Conservation (phyloP, 2,329 filamentous ascomycete species). For the Cercospora beticola region DNA sequence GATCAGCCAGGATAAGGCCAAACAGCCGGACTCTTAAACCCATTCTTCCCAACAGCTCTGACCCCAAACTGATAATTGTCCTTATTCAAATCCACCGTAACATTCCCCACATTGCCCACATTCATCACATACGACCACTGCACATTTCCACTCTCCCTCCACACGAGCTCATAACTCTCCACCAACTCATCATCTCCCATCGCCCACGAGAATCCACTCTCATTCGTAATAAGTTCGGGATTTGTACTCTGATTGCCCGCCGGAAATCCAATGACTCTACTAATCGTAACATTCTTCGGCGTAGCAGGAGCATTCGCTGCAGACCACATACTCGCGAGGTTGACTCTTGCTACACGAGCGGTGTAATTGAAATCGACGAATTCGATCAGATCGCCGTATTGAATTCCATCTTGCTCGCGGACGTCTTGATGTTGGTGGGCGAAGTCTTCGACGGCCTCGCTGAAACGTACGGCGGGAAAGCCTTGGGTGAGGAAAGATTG, state of each 20-base stretch:
- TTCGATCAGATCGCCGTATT: slow-evolving; percentile 57
- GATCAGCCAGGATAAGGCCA: slow-evolving; percentile 42
- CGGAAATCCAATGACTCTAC: slow-evolving; percentile 29
- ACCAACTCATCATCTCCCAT: slow-evolving; percentile 44
- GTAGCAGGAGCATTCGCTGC: slow-evolving; percentile 54
- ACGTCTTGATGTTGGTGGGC: slow-evolving; percentile 59
- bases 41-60: slow-evolving; percentile 52
- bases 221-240: slow-evolving; percentile 41
- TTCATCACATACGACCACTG: slow-evolving; percentile 40
- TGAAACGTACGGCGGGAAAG: slow-evolving; percentile 57
- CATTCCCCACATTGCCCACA: slow-evolving; percentile 50
- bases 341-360: slow-evolving; percentile 55
- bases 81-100: slow-evolving; percentile 53
- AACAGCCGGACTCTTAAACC: slow-evolving; percentile 52
- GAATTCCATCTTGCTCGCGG: slow-evolving; percentile 50
- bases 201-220: slow-evolving; percentile 53
- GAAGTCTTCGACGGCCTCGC: slow-evolving; percentile 59
- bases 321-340: slow-evolving; percentile 56
- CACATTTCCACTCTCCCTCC: slow-evolving; percentile 52
- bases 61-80: slow-evolving; percentile 61
- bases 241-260: slow-evolving; percentile 28
- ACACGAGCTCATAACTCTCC: slow-evolving; percentile 57
- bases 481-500: slow-evolving; percentile 56
- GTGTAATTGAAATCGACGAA: slow-evolving; percentile 60
- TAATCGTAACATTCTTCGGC: slow-evolving; percentile 52